phyloP scores from a whole-genome alignment of 2,329 filamentous ascomycete species.

The Boeremia lycopersici region DNA sequence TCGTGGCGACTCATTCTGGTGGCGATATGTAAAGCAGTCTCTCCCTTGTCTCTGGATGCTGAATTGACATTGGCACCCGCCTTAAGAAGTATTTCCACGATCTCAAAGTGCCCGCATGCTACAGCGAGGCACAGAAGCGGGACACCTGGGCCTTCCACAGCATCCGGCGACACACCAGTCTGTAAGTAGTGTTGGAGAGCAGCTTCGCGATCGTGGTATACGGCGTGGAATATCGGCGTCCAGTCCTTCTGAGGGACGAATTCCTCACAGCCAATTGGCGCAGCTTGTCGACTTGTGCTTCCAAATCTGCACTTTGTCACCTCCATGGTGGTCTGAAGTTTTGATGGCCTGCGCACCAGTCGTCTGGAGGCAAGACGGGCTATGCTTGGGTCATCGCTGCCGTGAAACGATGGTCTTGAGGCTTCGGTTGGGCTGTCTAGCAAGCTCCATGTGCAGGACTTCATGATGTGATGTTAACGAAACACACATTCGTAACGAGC shows the following conservation, averaged over 20 bases:
- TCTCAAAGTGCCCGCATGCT: constrained; percentile 31
- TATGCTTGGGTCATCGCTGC: constrained; percentile 22
- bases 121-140: constrained; percentile 40
- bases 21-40: constrained; percentile 42
- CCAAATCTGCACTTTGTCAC: constrained; percentile 39
- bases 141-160: constrained; percentile 23
- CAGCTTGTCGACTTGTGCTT: constrained; percentile 22
- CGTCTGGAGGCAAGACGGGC: constrained; percentile 7
- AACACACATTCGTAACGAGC: not conserved
- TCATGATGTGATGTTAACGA: constrained; percentile 17
- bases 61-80: constrained; percentile 36
- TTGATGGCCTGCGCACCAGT: constrained; percentile 30
- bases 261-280: constrained; percentile 4
- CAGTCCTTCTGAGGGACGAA: constrained; percentile 35
- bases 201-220: constrained; percentile 39
- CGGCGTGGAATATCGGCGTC: constrained; percentile 41
- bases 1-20: constrained; percentile 33
- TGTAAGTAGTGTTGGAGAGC: constrained; percentile 40
- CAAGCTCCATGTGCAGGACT: constrained; percentile 27
- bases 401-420: constrained; percentile 22
- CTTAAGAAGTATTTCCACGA: constrained; percentile 35
- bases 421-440: constrained; percentile 21
- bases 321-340: constrained; percentile 39
- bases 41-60: constrained; percentile 26
- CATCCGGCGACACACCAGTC: constrained; percentile 37